Base-by-base conservation (phyloP, 331 rosid genomes). In the Dryas integrifolia region DNA sequence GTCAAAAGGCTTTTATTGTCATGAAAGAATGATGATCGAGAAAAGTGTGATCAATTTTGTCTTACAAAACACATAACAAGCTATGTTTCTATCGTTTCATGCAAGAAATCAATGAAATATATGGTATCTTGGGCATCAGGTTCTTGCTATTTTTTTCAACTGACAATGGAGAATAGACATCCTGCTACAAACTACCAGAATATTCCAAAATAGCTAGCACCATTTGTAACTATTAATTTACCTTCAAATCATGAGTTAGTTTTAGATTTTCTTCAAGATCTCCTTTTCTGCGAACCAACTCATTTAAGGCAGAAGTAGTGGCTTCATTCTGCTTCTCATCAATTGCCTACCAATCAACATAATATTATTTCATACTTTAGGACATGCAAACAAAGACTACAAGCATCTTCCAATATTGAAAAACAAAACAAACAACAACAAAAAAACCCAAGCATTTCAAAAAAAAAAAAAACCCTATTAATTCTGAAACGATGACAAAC, bases 251-350 rank as follows among this genome's bases (percentile, higher is more conserved):
- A 67, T 89, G 92, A 66, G 86, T 73, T 78, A 94, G 77, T 83
- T 91, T 94, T 66, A 94, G 77, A 79, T 91, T 88, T 84, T 82
- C 88, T 83, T 94, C 96, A 80, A 94, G 96, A 82, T 89, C 84
- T 55, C 88, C 87, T 83, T 94, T 94, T 77, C 98, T 88, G 69
- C 80, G 79, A 52, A 82, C 90, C 86, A 94, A 78, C 75, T 94
- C 98, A 80, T 89, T 88, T 59, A 91, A 80, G 0, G 96, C 90
- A 50, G 97, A 80, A 45, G 89, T 76, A 76, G 86, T 82, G 50
- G 82, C 91, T 84, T 94, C 97, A 77, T 75, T 89, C 79, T 94
- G 97, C 86, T 84, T 94, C 70, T 91, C 96, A 79, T 94, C 98
- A 60, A 94, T 59, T 76, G 86, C 97, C 98, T 94, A 70, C 46